These are phyloP conservation scores for Limtongia smithiae DNA, from an alignment of 805 yeast species.

Conservation along the genomic window DNA sequence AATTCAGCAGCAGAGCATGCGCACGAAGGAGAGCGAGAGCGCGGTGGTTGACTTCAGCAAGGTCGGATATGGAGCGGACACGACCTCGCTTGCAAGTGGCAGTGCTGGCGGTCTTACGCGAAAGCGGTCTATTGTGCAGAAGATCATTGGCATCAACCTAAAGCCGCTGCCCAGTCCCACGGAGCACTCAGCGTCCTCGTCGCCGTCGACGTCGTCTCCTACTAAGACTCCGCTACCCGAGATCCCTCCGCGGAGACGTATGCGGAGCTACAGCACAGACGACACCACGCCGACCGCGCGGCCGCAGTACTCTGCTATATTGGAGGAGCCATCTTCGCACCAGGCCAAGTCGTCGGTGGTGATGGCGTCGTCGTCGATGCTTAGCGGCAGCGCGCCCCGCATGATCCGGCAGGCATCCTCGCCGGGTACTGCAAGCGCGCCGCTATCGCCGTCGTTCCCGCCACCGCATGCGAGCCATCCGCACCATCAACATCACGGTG, in stretches of 20 bases:
- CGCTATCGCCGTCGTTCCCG: too few relatives aligned
- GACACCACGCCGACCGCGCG: background rate
- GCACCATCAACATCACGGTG: too few relatives aligned
- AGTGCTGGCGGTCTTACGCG: conserved; percentile 57
- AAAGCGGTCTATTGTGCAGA: conserved; percentile 77
- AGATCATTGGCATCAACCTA: conserved; percentile 42
- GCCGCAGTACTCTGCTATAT: too few relatives aligned
- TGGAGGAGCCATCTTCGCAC: background rate
- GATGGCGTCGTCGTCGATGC: background rate
- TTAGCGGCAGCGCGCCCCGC: conserved; percentile 12
- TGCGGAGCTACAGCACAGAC: conserved; percentile 13
- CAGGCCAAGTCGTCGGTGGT: conserved; percentile 2
- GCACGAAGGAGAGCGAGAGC: conserved; percentile 3
- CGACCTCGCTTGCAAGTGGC: conserved; percentile 32
- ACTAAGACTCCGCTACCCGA: background rate
- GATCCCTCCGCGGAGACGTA: conserved; percentile 29
- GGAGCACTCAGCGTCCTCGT: too few relatives aligned
- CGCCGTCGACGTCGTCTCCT: too few relatives aligned
- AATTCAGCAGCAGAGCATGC: conserved; percentile 23
- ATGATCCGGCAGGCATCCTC: conserved; percentile 24
- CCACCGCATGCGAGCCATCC: too few relatives aligned
- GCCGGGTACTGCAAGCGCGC: conserved; percentile 15
- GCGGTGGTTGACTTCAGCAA: conserved; percentile 16
- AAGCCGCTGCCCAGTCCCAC: background rate
- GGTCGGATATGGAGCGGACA: conserved; percentile 27